These are phyloP conservation scores for Vitis hybrid DNA, from an alignment of 177 flowering plant species.

Conservation along the genomic window DNA sequence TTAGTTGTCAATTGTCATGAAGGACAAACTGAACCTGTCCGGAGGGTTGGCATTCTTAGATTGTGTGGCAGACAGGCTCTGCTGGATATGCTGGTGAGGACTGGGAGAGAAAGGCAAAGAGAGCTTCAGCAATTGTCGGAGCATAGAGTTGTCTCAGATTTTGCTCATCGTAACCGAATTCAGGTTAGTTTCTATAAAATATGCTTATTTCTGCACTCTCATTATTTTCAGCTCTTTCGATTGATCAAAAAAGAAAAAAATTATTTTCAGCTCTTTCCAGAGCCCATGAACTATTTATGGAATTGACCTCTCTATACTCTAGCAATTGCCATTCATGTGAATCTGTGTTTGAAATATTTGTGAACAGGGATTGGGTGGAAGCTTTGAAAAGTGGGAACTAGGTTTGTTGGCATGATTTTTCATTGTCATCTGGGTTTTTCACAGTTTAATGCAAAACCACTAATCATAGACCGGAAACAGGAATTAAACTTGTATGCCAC, in stretches of 20 bases:
- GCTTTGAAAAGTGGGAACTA: too few species aligned
- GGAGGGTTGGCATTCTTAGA: slow-evolving; percentile 55
- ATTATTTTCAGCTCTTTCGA: too few species aligned
- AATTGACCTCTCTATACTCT: too few species aligned
- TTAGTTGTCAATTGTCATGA: slow-evolving; percentile 42
- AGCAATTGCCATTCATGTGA: too few species aligned
- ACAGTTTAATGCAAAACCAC: too few species aligned
- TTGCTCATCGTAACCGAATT: slow-evolving; percentile 91
- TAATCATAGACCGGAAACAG: too few species aligned
- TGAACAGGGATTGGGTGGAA: neutral
- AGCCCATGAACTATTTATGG: neutral
- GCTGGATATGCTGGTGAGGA: slow-evolving; percentile 75
- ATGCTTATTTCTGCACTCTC: neutral
- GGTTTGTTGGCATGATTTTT: too few species aligned
- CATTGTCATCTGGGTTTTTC: too few species aligned
- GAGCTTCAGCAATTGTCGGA: slow-evolving; percentile 72
- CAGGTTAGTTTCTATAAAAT: slow-evolving; percentile 54
- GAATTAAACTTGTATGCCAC: too few species aligned
- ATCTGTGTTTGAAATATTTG: too few species aligned
- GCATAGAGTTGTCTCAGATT: slow-evolving; percentile 72
- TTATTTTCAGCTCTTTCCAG: too few species aligned
- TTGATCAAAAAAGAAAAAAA: too few species aligned
- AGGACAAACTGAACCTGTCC: slow-evolving; percentile 41
- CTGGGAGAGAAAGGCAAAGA: slow-evolving; percentile 69
- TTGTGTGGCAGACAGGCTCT: slow-evolving; percentile 90